Base-by-base conservation (phyloP, 805 yeast genomes). In the Metschnikowia henanensis region DNA sequence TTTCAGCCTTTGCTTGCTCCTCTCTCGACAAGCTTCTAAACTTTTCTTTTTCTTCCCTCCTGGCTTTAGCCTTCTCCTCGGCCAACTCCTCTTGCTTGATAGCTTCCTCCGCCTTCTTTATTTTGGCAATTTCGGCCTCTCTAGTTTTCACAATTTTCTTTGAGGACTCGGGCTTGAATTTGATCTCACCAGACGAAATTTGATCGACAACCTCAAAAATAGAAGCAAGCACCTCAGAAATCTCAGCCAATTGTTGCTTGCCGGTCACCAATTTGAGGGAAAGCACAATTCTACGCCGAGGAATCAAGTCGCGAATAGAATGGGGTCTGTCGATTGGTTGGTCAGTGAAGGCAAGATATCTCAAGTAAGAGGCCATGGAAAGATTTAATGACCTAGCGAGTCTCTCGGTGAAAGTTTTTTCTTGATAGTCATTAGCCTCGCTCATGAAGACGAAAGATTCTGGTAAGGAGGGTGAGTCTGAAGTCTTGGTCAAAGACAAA, bases 351-450 rank as follows among this genome's bases (percentile, higher is more conserved):
- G 95, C 83, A 49, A 94, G 60, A 59, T 63, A 85, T 59, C 81
- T 80, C 58, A 94, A 67, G 47, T 79, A 66, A 5, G 70, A 58
- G 23, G 79, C 67, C 25, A 71, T 70, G 22, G 69, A 65, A 41
- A 83, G 61, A 36, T 75, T 73, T 49, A 68, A 61, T n/a, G 63
- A 53, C 10, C 47, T 47, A 30, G 55, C 55, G 41, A 72, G 63
- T 48, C 76, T 77, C 21, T 70, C 68, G 40, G 81, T 75, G 52
- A 76, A 73, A 40, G 87, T 68, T 45, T 79, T 69, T 5, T 81
- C 88, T 52, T 84, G 89, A 69, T 87, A 74, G 62, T 92, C 98
- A 49, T 82, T 75, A 45, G 80, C 80, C 73, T 94, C 99, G 55
- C 86, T 74, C 98, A 94, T 91, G 68, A 80, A 88, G 21, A 88